Conservation (phyloP, 202 grass and related monocot species). For the Carex arenaria region DNA sequence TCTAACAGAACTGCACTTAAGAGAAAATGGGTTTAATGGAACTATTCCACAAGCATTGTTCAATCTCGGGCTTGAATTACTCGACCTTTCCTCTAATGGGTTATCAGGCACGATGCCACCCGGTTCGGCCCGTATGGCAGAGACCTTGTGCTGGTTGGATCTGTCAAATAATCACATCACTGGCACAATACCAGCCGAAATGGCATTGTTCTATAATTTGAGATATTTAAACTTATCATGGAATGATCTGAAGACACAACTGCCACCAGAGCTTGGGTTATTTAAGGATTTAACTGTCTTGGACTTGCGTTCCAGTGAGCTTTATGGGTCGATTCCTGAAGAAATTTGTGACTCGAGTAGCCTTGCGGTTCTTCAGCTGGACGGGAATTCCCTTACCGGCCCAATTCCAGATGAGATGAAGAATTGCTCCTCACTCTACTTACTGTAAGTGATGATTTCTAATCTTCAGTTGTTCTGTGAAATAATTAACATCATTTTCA, state of each 20-base stretch:
- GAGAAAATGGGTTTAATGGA: constrained; percentile 48
- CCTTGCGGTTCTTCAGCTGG: constrained; percentile 80
- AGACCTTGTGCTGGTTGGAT: constrained; percentile 68
- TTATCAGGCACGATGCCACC: constrained; percentile 51
- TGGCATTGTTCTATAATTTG: constrained; percentile 56
- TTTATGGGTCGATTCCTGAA: constrained; percentile 46
- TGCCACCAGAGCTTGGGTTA: constrained; percentile 67
- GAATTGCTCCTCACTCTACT: constrained; percentile 64
- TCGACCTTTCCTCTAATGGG: constrained; percentile 76
- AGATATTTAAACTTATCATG: constrained; percentile 76
- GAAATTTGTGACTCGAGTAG: constrained; percentile 69
- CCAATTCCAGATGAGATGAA: constrained; percentile 71
- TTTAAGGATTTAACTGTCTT: constrained; percentile 68
- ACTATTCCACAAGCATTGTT: constrained; percentile 65
- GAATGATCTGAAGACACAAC: constrained; percentile 65
- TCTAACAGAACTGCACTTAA: constrained; percentile 58
- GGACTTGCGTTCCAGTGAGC: constrained; percentile 57
- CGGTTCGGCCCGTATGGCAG: constrained; percentile 40
- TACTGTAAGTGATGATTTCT: constrained; percentile 55
- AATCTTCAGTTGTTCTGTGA: not conserved
- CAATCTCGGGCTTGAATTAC: constrained; percentile 60
- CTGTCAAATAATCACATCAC: constrained; percentile 59
- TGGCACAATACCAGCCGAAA: constrained; percentile 62
- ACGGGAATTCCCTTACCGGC: constrained; percentile 64
- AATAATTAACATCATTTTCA: not conserved